These are phyloP conservation scores for Kentomonas sorsogonicus DNA, from an alignment of 208 protist species.

Conservation along the genomic window DNA sequence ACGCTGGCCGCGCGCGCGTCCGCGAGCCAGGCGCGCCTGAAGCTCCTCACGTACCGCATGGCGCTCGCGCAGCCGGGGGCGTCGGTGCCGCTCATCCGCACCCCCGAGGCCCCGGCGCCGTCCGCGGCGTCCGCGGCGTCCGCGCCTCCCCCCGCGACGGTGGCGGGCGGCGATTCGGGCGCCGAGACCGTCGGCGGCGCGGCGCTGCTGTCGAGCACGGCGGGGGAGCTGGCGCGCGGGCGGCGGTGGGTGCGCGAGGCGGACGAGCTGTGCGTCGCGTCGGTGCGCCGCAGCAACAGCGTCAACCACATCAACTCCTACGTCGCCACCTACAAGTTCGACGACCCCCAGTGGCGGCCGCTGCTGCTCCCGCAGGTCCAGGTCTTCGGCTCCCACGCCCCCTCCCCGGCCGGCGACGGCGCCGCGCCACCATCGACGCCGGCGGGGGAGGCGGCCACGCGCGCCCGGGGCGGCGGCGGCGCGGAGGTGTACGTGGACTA, in stretches of 20 bases:
- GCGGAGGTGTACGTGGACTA: conserved; percentile 62
- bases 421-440: not conserved
- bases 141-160: not conserved
- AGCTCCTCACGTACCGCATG: conserved; percentile 68
- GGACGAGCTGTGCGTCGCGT: conserved; percentile 77
- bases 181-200: not conserved
- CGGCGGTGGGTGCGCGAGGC: conserved; percentile 82
- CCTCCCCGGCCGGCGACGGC: conserved; percentile 8
- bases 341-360: conserved; percentile 76
- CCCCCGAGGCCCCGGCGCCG: not conserved
- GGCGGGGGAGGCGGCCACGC: not conserved
- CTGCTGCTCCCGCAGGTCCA: conserved; percentile 70
- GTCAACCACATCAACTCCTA: conserved; percentile 78
- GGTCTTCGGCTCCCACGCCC: not conserved
- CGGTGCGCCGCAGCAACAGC: conserved; percentile 66
- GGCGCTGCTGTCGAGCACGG: not conserved
- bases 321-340: conserved; percentile 84
- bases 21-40: conserved; percentile 18
- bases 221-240: conserved; percentile 14
- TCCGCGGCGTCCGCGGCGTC: not conserved
- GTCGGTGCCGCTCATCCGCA: conserved; percentile 42
- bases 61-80: conserved; percentile 55
- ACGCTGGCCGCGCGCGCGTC: conserved; percentile 4
- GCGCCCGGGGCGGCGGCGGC: not conserved
- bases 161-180: not conserved